Evolutionary conservation across 176 grass and related monocot genomes (phyloP), one percentile per base, ranked within the genome.

Genomic region (Aechmea fasciata): DNA sequence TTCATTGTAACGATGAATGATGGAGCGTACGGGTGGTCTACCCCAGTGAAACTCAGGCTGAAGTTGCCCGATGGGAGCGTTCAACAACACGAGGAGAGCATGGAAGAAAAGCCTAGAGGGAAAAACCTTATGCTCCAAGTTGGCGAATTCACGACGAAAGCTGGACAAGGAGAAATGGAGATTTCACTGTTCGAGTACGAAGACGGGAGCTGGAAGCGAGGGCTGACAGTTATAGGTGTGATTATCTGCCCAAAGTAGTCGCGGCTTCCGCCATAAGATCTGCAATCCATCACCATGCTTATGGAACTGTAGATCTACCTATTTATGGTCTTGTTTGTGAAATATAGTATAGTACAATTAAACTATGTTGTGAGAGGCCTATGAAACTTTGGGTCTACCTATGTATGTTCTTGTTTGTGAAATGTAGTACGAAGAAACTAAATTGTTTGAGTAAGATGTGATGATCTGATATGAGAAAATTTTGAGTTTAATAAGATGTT

Each of bases 151-250:
- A 80, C 50, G 2, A 18, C 76, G 5, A 63, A 49, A 13, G 14
- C 53, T 12, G 29, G 23, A 11, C 29, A 49, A 41, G 71, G 71
- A 70, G 57, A 71, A 65, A 13, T 76, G 13, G 87, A 90, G 13
- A 70, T 90, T 17, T 90, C 83, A 47, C 9, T 90, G 79, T 74
- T 80, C 18, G 72, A 80, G 64, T 82, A 77, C 9, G 75, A 75
- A 2, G 53, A 67, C 23, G 78, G 72, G 26, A 2, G 22, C 1
- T 90, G 87, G 87, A 90, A 90, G 64, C 64, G 3, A 10, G 79
- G 83, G 20, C 83, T 90, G 49, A 59, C 83, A 20, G 48, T 90
- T 63, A 90, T 79, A 54, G 76, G 76, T 57, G 59, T 90, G 64
- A 83, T 73, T 57, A 47, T 90, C 66, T 22, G 6, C 19, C 79